Base-by-base conservation (phyloP, 177 flowering plant genomes). In the Vitis hybrid region DNA sequence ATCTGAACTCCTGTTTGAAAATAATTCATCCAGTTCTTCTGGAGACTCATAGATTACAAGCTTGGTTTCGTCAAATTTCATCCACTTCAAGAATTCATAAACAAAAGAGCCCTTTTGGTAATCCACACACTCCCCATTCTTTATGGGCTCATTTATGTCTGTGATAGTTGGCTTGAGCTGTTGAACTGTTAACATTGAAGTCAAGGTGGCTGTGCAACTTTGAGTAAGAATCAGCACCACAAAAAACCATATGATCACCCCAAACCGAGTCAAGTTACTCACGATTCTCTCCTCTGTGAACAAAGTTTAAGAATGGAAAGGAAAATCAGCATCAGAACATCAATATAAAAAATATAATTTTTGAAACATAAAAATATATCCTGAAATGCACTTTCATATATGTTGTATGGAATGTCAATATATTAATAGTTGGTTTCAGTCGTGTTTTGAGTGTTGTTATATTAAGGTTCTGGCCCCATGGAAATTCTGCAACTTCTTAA, bases 131-230 rank as follows among this genome's bases (percentile, higher is more conserved):
- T 76, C 80, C 10, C 78, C 78, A 9, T 55, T 71, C 59, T 68
- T 74, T 6, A 72, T 51, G 1, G 81, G 70, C 21, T 70, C 68
- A 31, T 72, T 60, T 1, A 84, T 61, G n/a, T 78, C 82, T 10
- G 73, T 75, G 3, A 79, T 55, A 0, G 82, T 77, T 3, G 87
- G 85, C 51, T 73, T 73, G 29, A 83, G 83, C 10, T 74, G 81
- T 59, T 83, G 75, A 9, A 82, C 84, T 12, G 85, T 84, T 8
- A 83, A 57, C 76, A 81, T 67, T 9, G 86, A 77, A 3, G 85
- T 73, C 15, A 85, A 77, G 62, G 82, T 83, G 1, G 88, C 88
- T 0, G 88, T 85, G 74, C 81, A 85, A 51, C 82, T 85, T 3
- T 80, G 79, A 2, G 81, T 81, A 3, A 85, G 76, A 2, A 83